Evolutionary conservation across 2,329 filamentous ascomycete genomes (phyloP).

Genomic region (Anthostomella pinea): DNA sequence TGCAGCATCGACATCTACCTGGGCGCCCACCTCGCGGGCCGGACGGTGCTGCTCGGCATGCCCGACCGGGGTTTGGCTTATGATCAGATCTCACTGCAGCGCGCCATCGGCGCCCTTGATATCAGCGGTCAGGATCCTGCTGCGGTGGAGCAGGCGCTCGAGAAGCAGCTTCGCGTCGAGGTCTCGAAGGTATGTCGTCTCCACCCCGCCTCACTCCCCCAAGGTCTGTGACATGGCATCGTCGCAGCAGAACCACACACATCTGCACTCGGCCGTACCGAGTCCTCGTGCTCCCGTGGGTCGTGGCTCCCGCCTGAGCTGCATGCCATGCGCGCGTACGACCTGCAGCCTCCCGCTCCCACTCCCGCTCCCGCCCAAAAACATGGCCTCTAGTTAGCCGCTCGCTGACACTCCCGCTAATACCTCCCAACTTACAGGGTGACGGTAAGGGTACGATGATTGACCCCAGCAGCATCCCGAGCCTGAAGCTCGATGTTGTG

Average conservation of each 20-base stretch:
- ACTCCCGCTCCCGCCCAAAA: no score
- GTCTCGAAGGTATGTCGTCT: conserved; percentile 18
- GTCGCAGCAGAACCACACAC: no score
- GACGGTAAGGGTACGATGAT: conserved; percentile 11
- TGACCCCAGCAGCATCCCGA: conserved; percentile 10
- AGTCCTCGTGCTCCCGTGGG: no score
- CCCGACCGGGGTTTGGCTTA: conserved; percentile 32
- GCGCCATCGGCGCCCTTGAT: conserved; percentile 8
- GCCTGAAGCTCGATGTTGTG: conserved; percentile 16
- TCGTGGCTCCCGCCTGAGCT: no score
- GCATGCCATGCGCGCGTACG: no score
- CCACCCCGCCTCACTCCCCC: not conserved
- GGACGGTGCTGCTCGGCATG: conserved; percentile 36
- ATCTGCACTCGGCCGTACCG: conserved; percentile 2
- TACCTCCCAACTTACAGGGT: conserved; percentile 7
- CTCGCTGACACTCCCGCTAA: conserved; percentile 1
- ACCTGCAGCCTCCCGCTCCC: no score
- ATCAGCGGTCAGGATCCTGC: conserved; percentile 1
- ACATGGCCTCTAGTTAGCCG: not conserved
- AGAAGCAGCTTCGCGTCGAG: conserved; percentile 13
- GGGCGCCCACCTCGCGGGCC: conserved; percentile 28
- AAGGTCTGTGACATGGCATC: no score
- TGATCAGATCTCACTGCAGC: conserved; percentile 32
- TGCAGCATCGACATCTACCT: conserved; percentile 36
- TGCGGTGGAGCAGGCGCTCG: conserved; percentile 10